phyloP scores from a whole-genome alignment of 2,329 filamentous ascomycete genomes.

The Monilinia fructigena region DNA sequence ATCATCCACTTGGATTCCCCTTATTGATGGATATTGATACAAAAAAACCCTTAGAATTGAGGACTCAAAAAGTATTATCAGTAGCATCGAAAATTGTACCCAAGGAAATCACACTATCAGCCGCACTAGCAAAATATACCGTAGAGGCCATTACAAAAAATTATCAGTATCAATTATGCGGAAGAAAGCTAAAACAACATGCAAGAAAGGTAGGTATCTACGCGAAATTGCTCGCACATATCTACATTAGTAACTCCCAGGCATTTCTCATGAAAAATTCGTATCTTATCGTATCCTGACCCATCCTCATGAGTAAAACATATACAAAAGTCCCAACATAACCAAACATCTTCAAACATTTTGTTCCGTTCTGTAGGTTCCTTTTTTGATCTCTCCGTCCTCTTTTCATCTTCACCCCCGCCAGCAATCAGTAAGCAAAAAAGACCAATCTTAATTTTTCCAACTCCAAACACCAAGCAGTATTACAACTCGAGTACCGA shows the following conservation, averaged over 20 bases:
- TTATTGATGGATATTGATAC: too few species aligned
- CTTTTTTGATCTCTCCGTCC: neutral
- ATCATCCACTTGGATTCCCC: too few species aligned
- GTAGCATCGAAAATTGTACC: too few species aligned
- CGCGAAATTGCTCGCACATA: neutral
- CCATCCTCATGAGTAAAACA: neutral
- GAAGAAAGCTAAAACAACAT: neutral
- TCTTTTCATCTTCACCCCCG: neutral
- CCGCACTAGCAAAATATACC: neutral
- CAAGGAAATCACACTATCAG: neutral
- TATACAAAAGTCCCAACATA: constrained; percentile 5
- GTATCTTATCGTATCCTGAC: neutral
- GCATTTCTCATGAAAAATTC: neutral
- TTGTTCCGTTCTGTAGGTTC: neutral
- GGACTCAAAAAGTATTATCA: too few species aligned
- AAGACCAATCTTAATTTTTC: neutral
- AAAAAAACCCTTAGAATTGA: too few species aligned
- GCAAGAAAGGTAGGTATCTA: neutral
- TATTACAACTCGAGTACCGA: constrained; percentile 5
- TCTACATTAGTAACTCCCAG: neutral
- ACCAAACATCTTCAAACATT: constrained; percentile 12
- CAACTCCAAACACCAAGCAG: constrained; percentile 15
- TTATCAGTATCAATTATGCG: constrained; percentile 12
- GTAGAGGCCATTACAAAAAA: neutral
- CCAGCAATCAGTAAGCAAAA: neutral